Evolutionary conservation across 768 basidiomycete species (phyloP), one percentile per base, ranked within the genome.

Genomic region (Rhizopogon rudus): DNA sequence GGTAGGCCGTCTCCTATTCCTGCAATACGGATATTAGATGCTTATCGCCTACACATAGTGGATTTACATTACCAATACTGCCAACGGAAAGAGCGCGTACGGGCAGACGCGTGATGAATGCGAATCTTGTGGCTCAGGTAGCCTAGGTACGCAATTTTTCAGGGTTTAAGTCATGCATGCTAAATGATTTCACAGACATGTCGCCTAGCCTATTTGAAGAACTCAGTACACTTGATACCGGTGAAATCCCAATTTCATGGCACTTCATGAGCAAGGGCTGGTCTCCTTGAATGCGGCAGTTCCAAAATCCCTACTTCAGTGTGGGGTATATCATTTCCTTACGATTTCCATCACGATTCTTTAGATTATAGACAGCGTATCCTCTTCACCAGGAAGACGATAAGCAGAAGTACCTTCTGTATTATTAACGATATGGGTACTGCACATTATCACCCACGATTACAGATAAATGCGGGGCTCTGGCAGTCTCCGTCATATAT

Each of bases 91-190:
- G 56, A 71, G 57, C 39, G 78, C 75, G 28, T 80, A 75, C 54
- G 84, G 77, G 45, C 68, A 68, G 57, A 76, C 78, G 53, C 74
- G 74, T 35, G 88, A 90, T 66, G 76, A 77, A 65, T 90, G 88
- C 69, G 67, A 72, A 31, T 68, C 77, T 20, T 90, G 88, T 66
- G 72, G 64, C 35, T 56, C 72, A 0, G 59, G 63, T 56, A 81
- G 83, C 63, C 70, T 90, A 58, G 88, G 87, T 88, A 67, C 56
- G 78, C 69, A 31, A 20, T 28, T 6, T 16, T 2, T 31, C 43
- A 39, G 28, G 31, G 41, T 10, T 40, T 13, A 17, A 22, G 22
- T 37, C 39, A 29, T 44, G 58, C 12, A 57, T 17, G 61, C 13
- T 28, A 16, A 42, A 14, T 57, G 7, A 5, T 13, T 35, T 48